These are phyloP conservation scores for Purshia tridentata DNA, from an alignment of 306 rosid genomes.

Conservation along the genomic window DNA sequence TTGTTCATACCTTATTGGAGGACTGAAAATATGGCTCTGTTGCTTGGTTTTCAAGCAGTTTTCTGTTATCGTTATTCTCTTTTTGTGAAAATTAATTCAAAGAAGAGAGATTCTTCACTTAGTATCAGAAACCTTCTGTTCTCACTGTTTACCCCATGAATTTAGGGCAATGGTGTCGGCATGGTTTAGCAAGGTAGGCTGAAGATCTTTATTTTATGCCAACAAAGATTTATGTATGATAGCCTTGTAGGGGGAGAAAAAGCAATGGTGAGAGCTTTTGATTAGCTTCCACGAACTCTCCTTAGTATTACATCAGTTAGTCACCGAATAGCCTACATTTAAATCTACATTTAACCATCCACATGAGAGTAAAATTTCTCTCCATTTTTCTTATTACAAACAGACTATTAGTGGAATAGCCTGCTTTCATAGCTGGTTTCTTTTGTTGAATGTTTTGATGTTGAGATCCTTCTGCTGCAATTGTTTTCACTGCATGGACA, in stretches of 20 bases:
- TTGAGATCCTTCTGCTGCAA: conserved; percentile 1
- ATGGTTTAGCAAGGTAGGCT: background rate
- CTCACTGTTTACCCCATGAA: background rate
- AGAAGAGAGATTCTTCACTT: background rate
- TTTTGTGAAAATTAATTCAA: background rate
- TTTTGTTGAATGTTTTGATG: background rate
- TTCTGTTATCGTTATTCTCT: background rate
- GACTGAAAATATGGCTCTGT: background rate
- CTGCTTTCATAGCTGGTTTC: background rate
- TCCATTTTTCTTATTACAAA: background rate
- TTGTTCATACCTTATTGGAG: background rate
- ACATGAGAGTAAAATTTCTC: background rate
- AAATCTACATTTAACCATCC: background rate
- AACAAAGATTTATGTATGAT: background rate
- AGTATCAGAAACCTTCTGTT: background rate
- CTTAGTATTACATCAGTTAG: background rate
- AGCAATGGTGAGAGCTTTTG: background rate
- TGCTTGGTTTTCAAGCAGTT: background rate
- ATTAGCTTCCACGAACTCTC: background rate
- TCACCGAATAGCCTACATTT: background rate
- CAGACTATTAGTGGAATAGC: background rate
- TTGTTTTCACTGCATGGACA: background rate
- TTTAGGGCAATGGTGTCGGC: background rate
- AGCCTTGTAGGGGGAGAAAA: background rate
- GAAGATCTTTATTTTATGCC: background rate